Evolutionary conservation across 129 eudicot species (phyloP).

Genomic region (Saussurea involucrata): DNA sequence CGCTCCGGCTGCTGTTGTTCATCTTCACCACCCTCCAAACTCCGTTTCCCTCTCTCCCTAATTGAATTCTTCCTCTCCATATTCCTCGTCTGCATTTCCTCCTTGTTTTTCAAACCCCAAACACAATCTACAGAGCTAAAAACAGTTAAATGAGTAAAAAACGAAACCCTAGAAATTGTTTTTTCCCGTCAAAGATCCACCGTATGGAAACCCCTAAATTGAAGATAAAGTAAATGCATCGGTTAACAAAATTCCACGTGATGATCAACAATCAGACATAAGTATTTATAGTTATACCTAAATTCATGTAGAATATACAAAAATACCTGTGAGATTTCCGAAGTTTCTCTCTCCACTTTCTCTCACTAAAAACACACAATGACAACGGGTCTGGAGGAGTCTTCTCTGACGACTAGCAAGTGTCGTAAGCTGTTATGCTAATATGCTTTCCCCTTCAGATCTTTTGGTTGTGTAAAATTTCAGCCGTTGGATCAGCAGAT

Average conservation of each 20-base stretch:
- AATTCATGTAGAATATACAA: neutral
- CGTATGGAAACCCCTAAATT: slow-evolving; percentile 16
- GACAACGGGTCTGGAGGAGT: neutral
- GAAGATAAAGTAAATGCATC: neutral
- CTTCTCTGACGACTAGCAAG: slow-evolving; percentile 33
- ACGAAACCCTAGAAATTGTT: slow-evolving; percentile 8
- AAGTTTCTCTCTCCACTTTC: slow-evolving; percentile 11
- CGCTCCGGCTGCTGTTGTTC: slow-evolving; percentile 75
- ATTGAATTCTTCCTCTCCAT: slow-evolving; percentile 90
- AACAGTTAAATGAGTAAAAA: neutral
- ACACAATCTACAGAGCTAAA: slow-evolving; percentile 35
- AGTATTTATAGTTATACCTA: neutral
- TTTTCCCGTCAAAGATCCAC: slow-evolving; percentile 18
- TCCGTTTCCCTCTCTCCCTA: slow-evolving; percentile 74
- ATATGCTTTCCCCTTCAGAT: neutral
- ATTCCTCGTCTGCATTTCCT: slow-evolving; percentile 78
- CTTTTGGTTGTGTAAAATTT: slow-evolving; percentile 4
- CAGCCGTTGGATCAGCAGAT: slow-evolving; percentile 19
- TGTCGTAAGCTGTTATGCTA: slow-evolving; percentile 31
- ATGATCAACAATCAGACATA: neutral
- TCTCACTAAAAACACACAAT: slow-evolving; percentile 22
- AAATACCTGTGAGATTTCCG: slow-evolving; percentile 13
- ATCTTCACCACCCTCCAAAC: slow-evolving; percentile 61
- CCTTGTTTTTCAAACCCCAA: slow-evolving; percentile 20
- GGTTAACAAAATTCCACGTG: neutral